Base-by-base conservation (phyloP, 805 yeast species). In the Ogataea trehaloabstinens region DNA sequence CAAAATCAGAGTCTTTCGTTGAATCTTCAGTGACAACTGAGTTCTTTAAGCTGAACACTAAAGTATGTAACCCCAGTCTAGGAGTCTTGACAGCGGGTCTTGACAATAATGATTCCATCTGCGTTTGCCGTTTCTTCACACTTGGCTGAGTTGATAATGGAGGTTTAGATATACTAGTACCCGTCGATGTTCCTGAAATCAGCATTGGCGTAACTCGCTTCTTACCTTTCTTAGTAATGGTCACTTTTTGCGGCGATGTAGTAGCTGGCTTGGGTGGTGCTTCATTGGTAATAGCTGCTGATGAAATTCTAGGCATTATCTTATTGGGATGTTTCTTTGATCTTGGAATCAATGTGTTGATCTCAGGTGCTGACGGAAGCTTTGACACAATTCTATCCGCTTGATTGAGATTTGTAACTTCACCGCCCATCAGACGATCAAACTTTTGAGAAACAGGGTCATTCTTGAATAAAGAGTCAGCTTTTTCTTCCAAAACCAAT, bases 181-280 rank as follows among this genome's bases (percentile, higher is more conserved):
- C 10, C 7, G 42, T 18, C 10, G 70, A 56, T 1, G 74, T 53
- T 1, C 68, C 56, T 1, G 90, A 77, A 3, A 84, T 71, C 11
- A 84, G 59, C 17, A 80, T 68, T 4, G 93, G 95, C 1, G 85
- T 75, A 2, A 85, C 88, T 48, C 93, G 63, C 50, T 84, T 85
- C 52, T 78, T 79, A 4, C 93, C 93, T 27, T 82, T 81, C 50
- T 85, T 84, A 1, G 90, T 77, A 4, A 85, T 71, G 2, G 85
- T 73, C 1, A 81, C 73, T 40, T 73, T 63, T 62, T 80, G 74
- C n/a, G n/a, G n/a, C 58, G 54, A 41, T 6, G 52, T 28, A 8
- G 51, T 28, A 1, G 55, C 8, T 16, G 8, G 13, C 13, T 28
- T 49, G 13, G 51, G 32, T 2, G 38, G 30, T 34, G 53, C 52